phyloP scores from a whole-genome alignment of 1,139 yeast genomes.

The Scheffersomyces titani region DNA sequence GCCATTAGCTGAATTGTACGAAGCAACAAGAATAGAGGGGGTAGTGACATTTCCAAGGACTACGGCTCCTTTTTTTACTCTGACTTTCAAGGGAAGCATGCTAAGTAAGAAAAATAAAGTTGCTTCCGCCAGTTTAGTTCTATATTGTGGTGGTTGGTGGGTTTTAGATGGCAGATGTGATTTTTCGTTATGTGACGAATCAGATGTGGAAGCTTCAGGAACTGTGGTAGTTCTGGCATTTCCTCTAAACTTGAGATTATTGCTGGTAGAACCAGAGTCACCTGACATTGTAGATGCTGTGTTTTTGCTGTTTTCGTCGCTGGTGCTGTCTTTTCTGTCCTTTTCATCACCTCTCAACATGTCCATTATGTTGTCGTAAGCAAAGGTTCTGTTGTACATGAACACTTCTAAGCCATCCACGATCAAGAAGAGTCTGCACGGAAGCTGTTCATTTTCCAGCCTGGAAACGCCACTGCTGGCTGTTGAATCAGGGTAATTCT shows the following conservation, averaged over 20 bases:
- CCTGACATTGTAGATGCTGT: neutral
- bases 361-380: constrained; percentile 68
- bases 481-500: constrained; percentile 23
- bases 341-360: constrained; percentile 25
- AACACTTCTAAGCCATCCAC: constrained; percentile 82
- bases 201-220: neutral
- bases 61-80: constrained; percentile 67
- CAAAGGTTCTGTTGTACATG: constrained; percentile 72
- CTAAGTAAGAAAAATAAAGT: constrained; percentile 25
- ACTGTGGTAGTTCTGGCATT: neutral
- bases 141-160: neutral
- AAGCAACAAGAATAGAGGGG: constrained; percentile 66
- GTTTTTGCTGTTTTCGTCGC: neutral
- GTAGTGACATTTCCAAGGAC: constrained; percentile 80
- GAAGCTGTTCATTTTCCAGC: constrained; percentile 46
- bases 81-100: constrained; percentile 58
- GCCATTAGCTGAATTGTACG: constrained; percentile 61
- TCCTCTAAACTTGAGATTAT: neutral
- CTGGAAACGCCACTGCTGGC: constrained; percentile 2
- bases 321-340: neutral
- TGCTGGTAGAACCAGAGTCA: neutral
- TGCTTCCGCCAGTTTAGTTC: neutral
- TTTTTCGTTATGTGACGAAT: neutral
- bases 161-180: neutral
- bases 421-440: constrained; percentile 59